Evolutionary conservation across 2,329 filamentous ascomycete genomes (phyloP), one percentile per base, ranked within the genome.

Genomic region (Beauveria sp.): DNA sequence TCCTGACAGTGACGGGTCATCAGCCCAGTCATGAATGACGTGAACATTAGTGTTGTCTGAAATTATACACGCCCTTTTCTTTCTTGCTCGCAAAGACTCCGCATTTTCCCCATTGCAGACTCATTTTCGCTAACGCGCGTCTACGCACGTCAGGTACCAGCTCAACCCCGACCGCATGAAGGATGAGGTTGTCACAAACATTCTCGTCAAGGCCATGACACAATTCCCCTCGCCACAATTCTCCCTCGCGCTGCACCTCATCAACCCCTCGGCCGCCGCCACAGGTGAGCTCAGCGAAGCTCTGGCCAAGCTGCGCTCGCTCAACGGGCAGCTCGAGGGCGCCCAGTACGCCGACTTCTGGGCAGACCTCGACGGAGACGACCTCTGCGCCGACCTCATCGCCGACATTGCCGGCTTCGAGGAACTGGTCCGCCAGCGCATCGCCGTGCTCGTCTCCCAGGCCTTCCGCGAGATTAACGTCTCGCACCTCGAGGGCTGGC

Each of bases 141-240:
- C 18, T 5, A 18, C 48, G 24, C 24, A 28, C 28, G 14, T 64
- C 69, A 99, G 94, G 67, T 99, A 99, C 84, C 96, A 99, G 81
- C 96, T 99, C 80, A 99, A 99, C 85, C 94, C 94, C 57, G 92
- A 97, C 81, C 91, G 96, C 69, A 87, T 92, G 73, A 93, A 94
- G 81, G 90, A 96, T 73, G 94, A 99, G 78, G 91, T 93, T 72
- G 92, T 94, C 77, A 97, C 94, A 82, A 97, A 97, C 84, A 90
- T 97, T 79, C 91, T 99, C 75, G 92, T 96, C 82, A 99, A 97
- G 83, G 85, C 92, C 67, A 87, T 99, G 74, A 96, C 93, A 68
- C 90, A 96, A 79, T 99, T 99, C 83, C 94, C 94, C 66, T 92
- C 90, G 22, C 87, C 94, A 50, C 92, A 97, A 77, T 99, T 97